Evolutionary conservation across 2,329 filamentous ascomycete genomes (phyloP), one percentile per base, ranked within the genome.

Genomic region (Sordariomycetes sp.): DNA sequence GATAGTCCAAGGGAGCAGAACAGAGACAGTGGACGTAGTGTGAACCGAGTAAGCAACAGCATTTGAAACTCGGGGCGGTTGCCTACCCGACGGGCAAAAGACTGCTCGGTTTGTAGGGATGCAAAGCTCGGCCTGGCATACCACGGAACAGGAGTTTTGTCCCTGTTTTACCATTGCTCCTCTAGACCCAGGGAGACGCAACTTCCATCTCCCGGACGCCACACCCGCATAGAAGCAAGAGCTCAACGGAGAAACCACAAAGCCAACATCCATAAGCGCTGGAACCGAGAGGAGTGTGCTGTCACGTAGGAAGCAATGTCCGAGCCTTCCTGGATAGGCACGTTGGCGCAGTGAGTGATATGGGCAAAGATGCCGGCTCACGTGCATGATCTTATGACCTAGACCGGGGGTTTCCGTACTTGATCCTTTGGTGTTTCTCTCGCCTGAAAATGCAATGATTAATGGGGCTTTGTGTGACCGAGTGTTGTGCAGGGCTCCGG

Each of bases 351-450:
- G 22, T 13, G 25, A 25, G 25, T 20, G 52, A 56, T 56, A 51
- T 56, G 55, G 55, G 2, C 35, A 56, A 56, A 52, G 48, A n/a
- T 32, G 28, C 32, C 55, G 55, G 55, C n/a, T 56, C 28, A 56
- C 25, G 48, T 52, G 28, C n/a, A 12, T 20, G 55, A 56, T 56
- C 55, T 52, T 56, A 35, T 56, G 55, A 56, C 39, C 48, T 28
- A 52, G 32, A 48, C 35, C 39, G 39, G 34, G 39, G n/a, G 36
- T 50, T 22, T 28, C 10, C 48, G 36, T 20, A 56, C 35, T 15
- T 36, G 39, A 52, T 25, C 17, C 15, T 24, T 39, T 54, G n/a
- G 28, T 32, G 39, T 25, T 55, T 55, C 36, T n/a, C 36, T 28
- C 45, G 45, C n/a, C 45, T 50, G 45, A 12, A 22, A 24, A 13